Percentiles rank a stretch among this genome's conserved stretches.
Conservation (phyloP, 2,329 filamentous ascomycete species). For the Pseudogymnoascus verrucosus region DNA sequence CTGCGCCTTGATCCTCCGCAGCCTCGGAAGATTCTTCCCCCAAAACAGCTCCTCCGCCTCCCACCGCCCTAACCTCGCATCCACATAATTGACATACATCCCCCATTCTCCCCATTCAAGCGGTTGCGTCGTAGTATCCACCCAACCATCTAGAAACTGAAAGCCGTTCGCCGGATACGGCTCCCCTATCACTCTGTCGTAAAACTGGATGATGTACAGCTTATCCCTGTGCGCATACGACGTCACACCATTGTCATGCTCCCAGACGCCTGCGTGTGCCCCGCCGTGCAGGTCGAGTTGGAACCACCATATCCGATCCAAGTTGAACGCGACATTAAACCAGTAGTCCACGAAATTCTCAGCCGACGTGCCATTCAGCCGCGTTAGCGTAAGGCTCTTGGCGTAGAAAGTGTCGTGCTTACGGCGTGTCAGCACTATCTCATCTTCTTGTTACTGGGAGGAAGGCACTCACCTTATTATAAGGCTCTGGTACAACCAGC, state of each 20-base stretch:
- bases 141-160: background rate
- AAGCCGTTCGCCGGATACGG: background rate
- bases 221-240: conserved; percentile 58
- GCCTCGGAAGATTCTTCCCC: background rate
- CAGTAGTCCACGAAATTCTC: conserved; percentile 37
- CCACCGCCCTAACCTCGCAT: background rate
- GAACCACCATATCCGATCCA: conserved; percentile 48
- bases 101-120: background rate
- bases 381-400: conserved; percentile 48
- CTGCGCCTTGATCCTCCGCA: background rate
- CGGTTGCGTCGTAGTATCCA: background rate
- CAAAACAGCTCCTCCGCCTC: conserved; percentile 2
- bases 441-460: background rate
- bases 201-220: conserved; percentile 55
- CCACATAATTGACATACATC: background rate
- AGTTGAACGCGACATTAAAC: conserved; percentile 44
- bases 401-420: conserved; percentile 47
- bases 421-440: background rate
- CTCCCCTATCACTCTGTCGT: conserved; percentile 43
- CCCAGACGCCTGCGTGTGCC: conserved; percentile 32
- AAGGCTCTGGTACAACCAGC: background rate
- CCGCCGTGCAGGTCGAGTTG: conserved; percentile 59
- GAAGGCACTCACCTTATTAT: background rate
- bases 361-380: conserved; percentile 40
- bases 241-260: conserved; percentile 43